These are phyloP conservation scores for Blastobotrys capitulatus DNA, from an alignment of 1,139 yeast genomes.

Conservation along the genomic window DNA sequence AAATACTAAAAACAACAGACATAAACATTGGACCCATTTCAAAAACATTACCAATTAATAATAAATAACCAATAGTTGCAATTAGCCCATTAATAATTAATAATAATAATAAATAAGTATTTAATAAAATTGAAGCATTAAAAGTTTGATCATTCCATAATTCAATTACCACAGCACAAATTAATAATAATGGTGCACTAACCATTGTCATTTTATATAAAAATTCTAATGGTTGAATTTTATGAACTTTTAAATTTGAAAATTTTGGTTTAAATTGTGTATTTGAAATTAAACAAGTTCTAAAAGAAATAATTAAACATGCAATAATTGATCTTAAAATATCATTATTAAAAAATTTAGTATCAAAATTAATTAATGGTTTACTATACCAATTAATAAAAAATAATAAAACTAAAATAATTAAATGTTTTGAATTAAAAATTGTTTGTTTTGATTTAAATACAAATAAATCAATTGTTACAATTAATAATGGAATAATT, in stretches of 20 bases:
- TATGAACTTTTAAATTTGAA: neutral
- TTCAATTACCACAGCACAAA: neutral
- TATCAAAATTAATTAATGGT: neutral
- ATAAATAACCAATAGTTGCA: slow-evolving; percentile 26
- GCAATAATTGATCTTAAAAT: neutral
- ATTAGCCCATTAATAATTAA: slow-evolving; percentile 24
- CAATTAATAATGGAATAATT: neutral
- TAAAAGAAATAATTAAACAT: neutral
- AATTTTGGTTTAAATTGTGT: neutral
- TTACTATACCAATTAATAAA: neutral
- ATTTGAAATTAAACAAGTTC: neutral
- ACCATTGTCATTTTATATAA: neutral
- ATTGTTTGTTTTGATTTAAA: neutral
- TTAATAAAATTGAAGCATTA: neutral
- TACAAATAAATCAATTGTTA: neutral
- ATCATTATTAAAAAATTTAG: neutral
- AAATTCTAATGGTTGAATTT: neutral
- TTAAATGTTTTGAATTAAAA: too few species aligned
- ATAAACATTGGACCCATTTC: neutral
- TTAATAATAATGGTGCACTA: neutral
- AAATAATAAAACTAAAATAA: too few species aligned
- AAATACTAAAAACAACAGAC: neutral
- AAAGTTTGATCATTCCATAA: neutral
- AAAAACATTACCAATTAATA: neutral
- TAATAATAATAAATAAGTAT: slow-evolving; percentile 11